Base-by-base conservation (phyloP, 345 rosid species). In the Brassica carinata region DNA sequence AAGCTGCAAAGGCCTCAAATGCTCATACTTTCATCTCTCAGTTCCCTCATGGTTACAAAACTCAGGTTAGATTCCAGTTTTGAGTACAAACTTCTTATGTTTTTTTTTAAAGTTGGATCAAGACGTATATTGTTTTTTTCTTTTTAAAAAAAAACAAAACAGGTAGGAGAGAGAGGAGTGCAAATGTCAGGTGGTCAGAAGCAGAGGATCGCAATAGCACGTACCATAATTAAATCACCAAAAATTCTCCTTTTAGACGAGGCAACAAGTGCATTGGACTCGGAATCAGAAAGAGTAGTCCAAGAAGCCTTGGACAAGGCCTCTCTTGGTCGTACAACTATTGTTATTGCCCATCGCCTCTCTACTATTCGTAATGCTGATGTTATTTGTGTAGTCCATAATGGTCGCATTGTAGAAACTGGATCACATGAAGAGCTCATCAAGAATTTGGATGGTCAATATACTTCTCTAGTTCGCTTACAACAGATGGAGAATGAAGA, bases 151-250 rank as follows among this genome's bases (percentile, higher is more conserved):
- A 61, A 29, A 3, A 29, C 30, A 29, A 29, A 29, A 29, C 29
- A 29, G 76, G 98, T 94, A 0, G 98, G 97, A 27, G 98, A 94
- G 81, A 88, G 95, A 82, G 97, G 98, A 51, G 92, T 94, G 64
- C 97, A 91, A 81, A 89, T 94, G 63, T 92, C 97, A 0, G 97
- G 98, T 0, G 98, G 98, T 1, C 98, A 94, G 57, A 94, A 94
- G 69, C 97, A 94, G 81, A 89, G 98, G 82, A 92, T 94, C 0
- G 97, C 97, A 7, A 92, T 94, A 0, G 97, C 97, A 2, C 85
- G 97, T 74, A 92, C 97, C 0, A 90, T 94, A 34, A 92, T 94
- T 17, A 94, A 91, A 85, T 86, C 92, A 82, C 98, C 95, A 0
- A 76, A 87, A 64, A 87, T 94, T 43, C 88, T 94, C 7, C 74